Evolutionary conservation across 805 yeast species (phyloP), one percentile per base, ranked within the genome.

Genomic region (Yarrowia osloensis): DNA sequence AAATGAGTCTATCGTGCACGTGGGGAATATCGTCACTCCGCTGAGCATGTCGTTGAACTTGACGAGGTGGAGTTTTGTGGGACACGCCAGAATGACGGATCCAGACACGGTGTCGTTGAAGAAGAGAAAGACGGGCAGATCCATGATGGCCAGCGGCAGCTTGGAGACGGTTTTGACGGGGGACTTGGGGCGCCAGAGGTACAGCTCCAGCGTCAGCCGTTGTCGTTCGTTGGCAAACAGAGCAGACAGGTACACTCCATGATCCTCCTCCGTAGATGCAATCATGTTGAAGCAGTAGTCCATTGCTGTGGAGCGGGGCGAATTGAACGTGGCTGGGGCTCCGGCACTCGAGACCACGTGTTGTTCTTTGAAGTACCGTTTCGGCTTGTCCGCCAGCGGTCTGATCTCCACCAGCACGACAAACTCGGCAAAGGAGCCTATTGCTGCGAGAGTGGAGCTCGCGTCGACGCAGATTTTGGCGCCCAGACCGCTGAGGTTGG

Each of bases 111-210:
- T 31, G 5, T 61, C 54, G 66, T 44, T 35, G 33, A 44, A 44
- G 33, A 61, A 61, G n/a, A 46, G 31, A 15, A 61, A 61, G 31
- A 61, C 52, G 6, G 66, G 66, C 15, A 44, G 29, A 21, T 42
- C 66, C 54, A 61, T 61, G 42, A 46, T 61, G 1, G 66, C 55
- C 5, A 61, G 31, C 0, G 66, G 66, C 3, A 61, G 54, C 11
- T 61, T 46, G 13, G 66, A 61, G 33, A 61, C 52, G 4, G 66
- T 44, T 22, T 61, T 61, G 31, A 61, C 42, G 24, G 66, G 66
- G 44, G 33, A 33, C n/a, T 46, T 61, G 54, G 40, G 33, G 5
- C 52, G 24, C 44, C 44, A 61, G 11, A 44, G 52, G 26, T 61
- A 61, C n/a, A 44, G 33, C 17, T 46, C 54, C 9, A 61, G 26